phyloP scores from a whole-genome alignment of 495 filamentous ascomycete genomes.

The Daldinia childiae region DNA sequence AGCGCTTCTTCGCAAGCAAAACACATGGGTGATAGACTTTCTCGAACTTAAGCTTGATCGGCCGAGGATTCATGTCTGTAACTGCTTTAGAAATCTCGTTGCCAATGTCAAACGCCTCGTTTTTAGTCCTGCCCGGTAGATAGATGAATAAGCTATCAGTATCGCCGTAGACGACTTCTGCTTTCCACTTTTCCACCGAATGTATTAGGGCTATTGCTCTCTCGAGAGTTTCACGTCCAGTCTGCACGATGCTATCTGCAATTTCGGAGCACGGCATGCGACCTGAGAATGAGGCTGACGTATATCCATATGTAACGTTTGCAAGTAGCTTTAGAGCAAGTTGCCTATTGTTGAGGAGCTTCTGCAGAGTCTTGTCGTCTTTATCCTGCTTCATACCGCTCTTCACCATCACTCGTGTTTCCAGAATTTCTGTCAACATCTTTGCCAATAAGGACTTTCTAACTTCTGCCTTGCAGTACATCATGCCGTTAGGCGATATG shows the following conservation, averaged over 20 bases:
- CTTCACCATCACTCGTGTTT: conserved; percentile 98
- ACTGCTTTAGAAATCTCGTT: conserved; percentile 90
- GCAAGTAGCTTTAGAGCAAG: conserved; percentile 96
- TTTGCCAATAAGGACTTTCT: conserved; percentile 92
- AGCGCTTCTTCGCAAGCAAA: conserved; percentile 94
- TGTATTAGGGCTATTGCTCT: conserved; percentile 94
- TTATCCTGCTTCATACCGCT: conserved; percentile 95
- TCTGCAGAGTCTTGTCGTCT: conserved; percentile 85
- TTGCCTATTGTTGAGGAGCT: conserved; percentile 91
- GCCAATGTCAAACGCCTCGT: conserved; percentile 91
- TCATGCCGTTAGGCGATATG: conserved; percentile 94
- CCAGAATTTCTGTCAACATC: conserved; percentile 95
- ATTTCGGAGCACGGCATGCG: conserved; percentile 98
- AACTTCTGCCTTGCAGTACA: conserved; percentile 87
- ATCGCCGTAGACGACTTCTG: conserved; percentile 97
- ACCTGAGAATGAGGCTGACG: conserved; percentile 93
- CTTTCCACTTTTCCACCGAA: conserved; percentile 83
- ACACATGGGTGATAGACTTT: conserved; percentile 97
- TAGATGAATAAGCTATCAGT: conserved; percentile 97
- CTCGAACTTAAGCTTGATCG: conserved; percentile 96
- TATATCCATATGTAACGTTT: conserved; percentile 98
- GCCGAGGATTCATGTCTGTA: conserved; percentile 89
- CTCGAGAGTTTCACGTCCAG: conserved; percentile 92
- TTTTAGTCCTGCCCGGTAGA: conserved; percentile 83
- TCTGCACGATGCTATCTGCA: conserved; percentile 97